Evolutionary conservation across 2,329 filamentous ascomycete genomes (phyloP).

Genomic region (Ophiognomonia clavigignenti-juglandacearum): DNA sequence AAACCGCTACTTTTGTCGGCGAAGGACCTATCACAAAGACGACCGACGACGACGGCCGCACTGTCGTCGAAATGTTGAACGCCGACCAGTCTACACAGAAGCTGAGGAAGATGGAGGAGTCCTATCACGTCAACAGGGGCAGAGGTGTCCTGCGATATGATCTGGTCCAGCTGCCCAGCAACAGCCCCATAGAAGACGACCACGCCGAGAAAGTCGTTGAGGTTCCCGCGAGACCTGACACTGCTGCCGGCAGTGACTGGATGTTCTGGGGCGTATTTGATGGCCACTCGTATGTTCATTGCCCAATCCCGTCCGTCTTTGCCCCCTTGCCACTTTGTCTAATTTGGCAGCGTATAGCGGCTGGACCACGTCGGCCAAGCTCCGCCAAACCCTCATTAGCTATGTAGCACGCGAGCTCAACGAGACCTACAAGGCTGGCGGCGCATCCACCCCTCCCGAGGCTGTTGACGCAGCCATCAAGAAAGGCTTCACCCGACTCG

Average conservation of each 20-base stretch:
- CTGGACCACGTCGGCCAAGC: constrained; percentile 96
- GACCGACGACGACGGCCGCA: constrained; percentile 76
- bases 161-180: constrained; percentile 88
- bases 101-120: constrained; percentile 84
- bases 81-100: constrained; percentile 91
- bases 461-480: constrained; percentile 91
- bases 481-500: constrained; percentile 79
- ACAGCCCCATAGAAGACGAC: constrained; percentile 97
- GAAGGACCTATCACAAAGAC: constrained; percentile 86
- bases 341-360: constrained; percentile 51
- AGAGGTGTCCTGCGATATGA: constrained; percentile 93
- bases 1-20: constrained; percentile 79
- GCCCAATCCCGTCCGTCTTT: neutral
- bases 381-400: constrained; percentile 86
- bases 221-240: constrained; percentile 55
- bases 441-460: constrained; percentile 66
- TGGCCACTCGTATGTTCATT: constrained; percentile 74
- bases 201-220: constrained; percentile 98
- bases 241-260: constrained; percentile 72
- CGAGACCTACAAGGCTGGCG: constrained; percentile 74
- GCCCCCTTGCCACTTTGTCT: constrained; percentile 5
- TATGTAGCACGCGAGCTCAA: constrained; percentile 93
- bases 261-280: constrained; percentile 99
- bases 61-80: constrained; percentile 92
- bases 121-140: constrained; percentile 83